Conservation (phyloP, 1,284 basidiomycete species). For the Leccinum fuscescens region DNA sequence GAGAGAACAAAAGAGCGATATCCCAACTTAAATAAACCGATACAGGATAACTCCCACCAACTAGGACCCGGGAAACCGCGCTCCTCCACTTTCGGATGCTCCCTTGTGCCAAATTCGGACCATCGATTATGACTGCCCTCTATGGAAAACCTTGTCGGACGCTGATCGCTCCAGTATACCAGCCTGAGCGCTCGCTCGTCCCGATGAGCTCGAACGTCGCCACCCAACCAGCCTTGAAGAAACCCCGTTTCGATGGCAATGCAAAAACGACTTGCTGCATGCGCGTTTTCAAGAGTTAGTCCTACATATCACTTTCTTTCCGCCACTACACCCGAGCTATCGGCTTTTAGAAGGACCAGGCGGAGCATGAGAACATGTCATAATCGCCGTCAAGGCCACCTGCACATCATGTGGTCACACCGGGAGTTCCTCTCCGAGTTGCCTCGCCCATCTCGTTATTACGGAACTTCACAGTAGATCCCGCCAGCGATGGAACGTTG, state of each 20-base stretch:
- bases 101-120: slow-evolving; percentile 18
- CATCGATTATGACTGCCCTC: slow-evolving; percentile 10
- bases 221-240: background rate
- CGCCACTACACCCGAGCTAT: background rate
- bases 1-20: background rate
- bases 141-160: slow-evolving; percentile 15
- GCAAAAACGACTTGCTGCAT: background rate
- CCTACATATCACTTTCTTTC: background rate
- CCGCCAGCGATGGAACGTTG: background rate
- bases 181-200: background rate
- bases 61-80: background rate
- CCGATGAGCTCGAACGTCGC: background rate
- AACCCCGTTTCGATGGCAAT: background rate
- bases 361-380: background rate
- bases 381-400: background rate
- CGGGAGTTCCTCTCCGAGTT: background rate
- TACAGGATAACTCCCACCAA: background rate
- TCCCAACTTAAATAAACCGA: background rate
- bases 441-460: background rate
- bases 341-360: background rate
- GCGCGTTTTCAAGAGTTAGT: background rate
- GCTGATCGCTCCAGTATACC: background rate
- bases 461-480: background rate
- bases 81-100: slow-evolving; percentile 11
- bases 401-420: background rate